These are phyloP conservation scores for Clarireedia monteithiana DNA, from an alignment of 2,329 filamentous ascomycete species.

Conservation along the genomic window DNA sequence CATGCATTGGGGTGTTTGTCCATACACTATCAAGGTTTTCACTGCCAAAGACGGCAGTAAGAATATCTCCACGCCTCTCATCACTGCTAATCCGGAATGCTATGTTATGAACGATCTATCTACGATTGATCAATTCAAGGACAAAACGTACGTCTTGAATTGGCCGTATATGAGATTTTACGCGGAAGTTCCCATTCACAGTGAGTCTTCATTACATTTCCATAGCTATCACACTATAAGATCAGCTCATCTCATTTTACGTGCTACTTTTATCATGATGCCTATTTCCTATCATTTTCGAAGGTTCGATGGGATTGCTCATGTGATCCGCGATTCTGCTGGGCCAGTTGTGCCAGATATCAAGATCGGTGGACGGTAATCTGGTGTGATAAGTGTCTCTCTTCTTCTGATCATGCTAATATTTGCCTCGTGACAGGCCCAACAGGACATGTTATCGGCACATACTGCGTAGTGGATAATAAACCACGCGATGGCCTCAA, in stretches of 20 bases:
- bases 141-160: constrained; percentile 15
- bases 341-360: too few species aligned
- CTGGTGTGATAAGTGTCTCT: not conserved
- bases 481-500: constrained; percentile 42
- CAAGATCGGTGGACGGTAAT: too few species aligned
- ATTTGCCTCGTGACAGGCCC: not conserved
- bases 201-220: not conserved
- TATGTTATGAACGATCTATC: constrained; percentile 22
- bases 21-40: constrained; percentile 19
- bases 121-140: constrained; percentile 11
- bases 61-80: constrained; percentile 6
- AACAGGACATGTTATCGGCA: constrained; percentile 43
- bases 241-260: not conserved
- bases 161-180: constrained; percentile 22
- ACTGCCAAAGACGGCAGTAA: constrained; percentile 10
- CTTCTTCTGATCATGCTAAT: not conserved
- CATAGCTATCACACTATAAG: too few species aligned
- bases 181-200: constrained; percentile 22
- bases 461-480: constrained; percentile 51
- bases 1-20: constrained; percentile 18
- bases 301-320: too few species aligned
- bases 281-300: too few species aligned
- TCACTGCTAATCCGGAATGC: constrained; percentile 12
- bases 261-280: not conserved
- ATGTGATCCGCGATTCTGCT: too few species aligned